phyloP scores from a whole-genome alignment of 345 rosid species.

The Hibiscus trionum region DNA sequence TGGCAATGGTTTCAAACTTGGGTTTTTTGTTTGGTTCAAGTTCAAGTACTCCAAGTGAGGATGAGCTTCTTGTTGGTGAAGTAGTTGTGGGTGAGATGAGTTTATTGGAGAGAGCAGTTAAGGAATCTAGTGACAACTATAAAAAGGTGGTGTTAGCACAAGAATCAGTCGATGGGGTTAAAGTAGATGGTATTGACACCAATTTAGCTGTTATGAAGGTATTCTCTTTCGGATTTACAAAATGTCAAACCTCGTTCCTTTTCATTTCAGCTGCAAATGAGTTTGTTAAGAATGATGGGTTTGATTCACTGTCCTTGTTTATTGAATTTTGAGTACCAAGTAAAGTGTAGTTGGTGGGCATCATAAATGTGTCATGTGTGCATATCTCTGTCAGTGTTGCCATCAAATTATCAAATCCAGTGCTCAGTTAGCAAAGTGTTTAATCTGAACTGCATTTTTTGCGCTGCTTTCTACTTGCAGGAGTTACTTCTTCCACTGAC shows the following conservation, averaged over 20 bases:
- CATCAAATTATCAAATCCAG: neutral
- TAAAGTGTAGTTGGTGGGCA: neutral
- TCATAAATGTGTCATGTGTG: neutral
- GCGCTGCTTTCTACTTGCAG: conserved; percentile 30
- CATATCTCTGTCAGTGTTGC: neutral
- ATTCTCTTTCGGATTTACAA: conserved; percentile 2
- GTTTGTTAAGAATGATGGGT: neutral
- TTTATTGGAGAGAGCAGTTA: conserved; percentile 72
- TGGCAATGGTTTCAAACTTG: conserved; percentile 66
- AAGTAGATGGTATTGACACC: conserved; percentile 90
- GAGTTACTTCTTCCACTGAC: conserved; percentile 67
- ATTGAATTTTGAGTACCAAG: neutral
- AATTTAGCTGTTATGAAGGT: conserved; percentile 99
- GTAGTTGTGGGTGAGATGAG: conserved; percentile 79
- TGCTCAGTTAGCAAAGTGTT: neutral
- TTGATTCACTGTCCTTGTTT: neutral
- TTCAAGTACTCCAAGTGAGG: conserved; percentile 39
- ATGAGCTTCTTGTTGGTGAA: conserved; percentile 68
- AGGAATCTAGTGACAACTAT: conserved; percentile 70
- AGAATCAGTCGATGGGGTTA: conserved; percentile 82
- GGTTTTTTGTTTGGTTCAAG: conserved; percentile 67
- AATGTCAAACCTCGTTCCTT: neutral
- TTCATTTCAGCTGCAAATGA: neutral
- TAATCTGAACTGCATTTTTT: neutral
- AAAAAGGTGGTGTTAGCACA: conserved; percentile 69